Evolutionary conservation across 73 alveolate genomes (phyloP).

Genomic region (Paramecium bursaria): DNA sequence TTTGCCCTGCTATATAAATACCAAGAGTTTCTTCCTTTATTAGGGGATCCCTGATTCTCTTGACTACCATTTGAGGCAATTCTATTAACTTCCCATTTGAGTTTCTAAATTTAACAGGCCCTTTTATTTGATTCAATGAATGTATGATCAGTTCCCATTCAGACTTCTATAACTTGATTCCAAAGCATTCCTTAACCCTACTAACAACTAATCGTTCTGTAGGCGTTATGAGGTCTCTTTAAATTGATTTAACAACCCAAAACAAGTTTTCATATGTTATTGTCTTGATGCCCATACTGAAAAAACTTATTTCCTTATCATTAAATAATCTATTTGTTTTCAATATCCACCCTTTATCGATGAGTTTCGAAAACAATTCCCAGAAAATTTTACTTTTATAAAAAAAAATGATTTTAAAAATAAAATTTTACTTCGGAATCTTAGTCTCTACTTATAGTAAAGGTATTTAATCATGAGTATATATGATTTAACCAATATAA

Average conservation of each 20-base stretch:
- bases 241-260: slow-evolving; percentile 77
- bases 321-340: slow-evolving; percentile 36
- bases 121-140: slow-evolving; percentile 51
- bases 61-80: slow-evolving; percentile 31
- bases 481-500: not conserved
- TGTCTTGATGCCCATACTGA: slow-evolving; percentile 13
- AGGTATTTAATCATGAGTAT: slow-evolving; percentile 12
- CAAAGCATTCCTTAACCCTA: slow-evolving; percentile 82
- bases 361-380: slow-evolving; percentile 33
- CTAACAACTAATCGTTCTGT: slow-evolving; percentile 80
- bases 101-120: slow-evolving; percentile 14
- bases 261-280: slow-evolving; percentile 79
- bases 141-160: slow-evolving; percentile 83
- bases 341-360: slow-evolving; percentile 54
- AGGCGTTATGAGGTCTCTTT: slow-evolving; percentile 81
- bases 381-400: slow-evolving; percentile 8
- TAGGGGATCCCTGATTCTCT: slow-evolving; percentile 62
- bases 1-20: slow-evolving; percentile 35
- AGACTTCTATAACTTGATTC: slow-evolving; percentile 71
- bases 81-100: slow-evolving; percentile 59
- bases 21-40: slow-evolving; percentile 65
- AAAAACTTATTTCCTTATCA: slow-evolving; percentile 11
- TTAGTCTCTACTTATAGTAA: slow-evolving; percentile 20
- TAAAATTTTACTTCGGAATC: not conserved
- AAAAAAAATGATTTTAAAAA: no score